Conservation (phyloP, 2,329 filamentous ascomycete species). For the Colletotrichum sp. region DNA sequence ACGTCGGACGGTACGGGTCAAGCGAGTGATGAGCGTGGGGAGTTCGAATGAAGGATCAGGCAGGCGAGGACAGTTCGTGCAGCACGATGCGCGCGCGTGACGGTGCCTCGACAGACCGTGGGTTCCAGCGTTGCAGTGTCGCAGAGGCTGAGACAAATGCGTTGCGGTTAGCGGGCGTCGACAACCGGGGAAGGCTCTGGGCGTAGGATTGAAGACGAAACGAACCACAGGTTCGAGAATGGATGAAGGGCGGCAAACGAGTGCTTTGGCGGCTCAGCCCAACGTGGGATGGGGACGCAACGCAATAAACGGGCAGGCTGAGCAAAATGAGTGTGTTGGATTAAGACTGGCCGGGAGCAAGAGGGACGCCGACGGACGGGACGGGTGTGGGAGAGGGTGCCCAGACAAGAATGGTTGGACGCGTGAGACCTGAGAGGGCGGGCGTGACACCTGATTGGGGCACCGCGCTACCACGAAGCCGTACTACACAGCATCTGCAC, state of each 20-base stretch:
- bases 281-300: neutral
- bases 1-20: neutral
- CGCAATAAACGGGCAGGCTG: neutral
- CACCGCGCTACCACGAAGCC: neutral
- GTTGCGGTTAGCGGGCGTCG: neutral
- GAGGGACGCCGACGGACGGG: neutral
- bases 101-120: neutral
- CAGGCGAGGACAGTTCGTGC: neutral
- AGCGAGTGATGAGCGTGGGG: neutral
- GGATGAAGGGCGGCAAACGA: neutral
- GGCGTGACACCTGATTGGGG: conserved; percentile 5
- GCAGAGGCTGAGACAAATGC: neutral
- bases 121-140: conserved; percentile 4
- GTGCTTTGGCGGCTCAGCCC: neutral
- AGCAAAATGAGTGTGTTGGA: neutral
- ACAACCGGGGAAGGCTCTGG: neutral
- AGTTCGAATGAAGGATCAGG: neutral
- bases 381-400: neutral
- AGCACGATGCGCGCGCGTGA: neutral
- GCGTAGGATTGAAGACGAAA: neutral
- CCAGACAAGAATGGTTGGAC: neutral
- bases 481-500: neutral
- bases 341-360: neutral
- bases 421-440: conserved; percentile 1
- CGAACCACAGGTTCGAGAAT: neutral